Evolutionary conservation across 108 stramenopile genomes (phyloP).

Genomic region (Mediolabrus comicus): DNA sequence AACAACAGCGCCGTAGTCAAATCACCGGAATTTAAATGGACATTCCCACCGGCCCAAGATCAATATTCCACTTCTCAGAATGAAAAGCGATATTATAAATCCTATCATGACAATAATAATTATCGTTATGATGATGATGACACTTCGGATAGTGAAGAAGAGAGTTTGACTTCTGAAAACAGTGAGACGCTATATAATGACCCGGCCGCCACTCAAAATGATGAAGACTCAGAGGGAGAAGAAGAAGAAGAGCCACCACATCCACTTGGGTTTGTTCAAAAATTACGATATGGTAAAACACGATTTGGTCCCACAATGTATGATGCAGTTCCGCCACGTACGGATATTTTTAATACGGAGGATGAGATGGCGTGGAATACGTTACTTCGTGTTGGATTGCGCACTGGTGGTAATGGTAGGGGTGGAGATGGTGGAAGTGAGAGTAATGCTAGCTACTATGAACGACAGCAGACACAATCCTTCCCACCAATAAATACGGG

Average conservation of each 20-base stretch:
- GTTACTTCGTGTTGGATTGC: conserved; percentile 6
- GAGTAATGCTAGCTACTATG: background rate
- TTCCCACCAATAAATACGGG: conserved; percentile 3
- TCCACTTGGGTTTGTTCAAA: conserved; percentile 60
- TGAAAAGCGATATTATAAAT: background rate
- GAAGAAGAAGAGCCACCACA: conserved; percentile 60
- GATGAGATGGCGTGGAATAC: conserved; percentile 45
- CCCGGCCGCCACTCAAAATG: background rate
- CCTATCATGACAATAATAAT: background rate
- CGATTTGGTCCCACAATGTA: conserved; percentile 51
- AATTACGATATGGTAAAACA: conserved; percentile 45
- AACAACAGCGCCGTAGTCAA: background rate
- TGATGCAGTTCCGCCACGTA: background rate
- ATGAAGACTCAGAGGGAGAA: conserved; percentile 9
- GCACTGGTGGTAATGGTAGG: too few species aligned
- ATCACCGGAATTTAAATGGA: conserved; percentile 29
- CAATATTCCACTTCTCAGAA: background rate
- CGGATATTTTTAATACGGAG: conserved; percentile 2
- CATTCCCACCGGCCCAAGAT: conserved; percentile 37
- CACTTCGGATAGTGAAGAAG: background rate
- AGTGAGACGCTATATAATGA: background rate
- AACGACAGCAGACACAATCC: background rate
- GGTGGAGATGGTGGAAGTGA: background rate
- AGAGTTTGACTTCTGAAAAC: too few species aligned
- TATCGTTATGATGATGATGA: background rate